phyloP scores from a whole-genome alignment of 2,329 filamentous ascomycete genomes.

The Raffaelea ambrosiae region DNA sequence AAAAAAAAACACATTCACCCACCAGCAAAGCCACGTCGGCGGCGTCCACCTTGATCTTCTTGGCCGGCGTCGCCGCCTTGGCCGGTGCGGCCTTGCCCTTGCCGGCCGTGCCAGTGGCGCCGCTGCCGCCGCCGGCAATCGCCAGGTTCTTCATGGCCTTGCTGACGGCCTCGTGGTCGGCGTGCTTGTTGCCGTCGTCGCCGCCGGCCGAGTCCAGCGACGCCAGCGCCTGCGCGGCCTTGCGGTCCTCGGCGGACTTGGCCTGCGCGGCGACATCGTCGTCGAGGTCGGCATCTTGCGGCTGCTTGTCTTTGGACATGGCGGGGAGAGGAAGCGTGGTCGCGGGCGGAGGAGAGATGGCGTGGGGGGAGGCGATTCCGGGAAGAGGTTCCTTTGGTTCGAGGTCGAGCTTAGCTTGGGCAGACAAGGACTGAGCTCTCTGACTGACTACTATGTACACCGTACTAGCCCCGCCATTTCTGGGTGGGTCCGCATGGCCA shows the following conservation, averaged over 20 bases:
- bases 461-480: no score
- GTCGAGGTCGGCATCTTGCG: slow-evolving; percentile 45
- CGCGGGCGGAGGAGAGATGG: no score
- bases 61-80: slow-evolving; percentile 31
- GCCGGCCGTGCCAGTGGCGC: background rate
- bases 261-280: slow-evolving; percentile 41
- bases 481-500: no score
- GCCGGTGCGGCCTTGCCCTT: slow-evolving; percentile 14
- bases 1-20: slow-evolving; percentile 19
- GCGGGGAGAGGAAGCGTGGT: background rate
- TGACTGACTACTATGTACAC: no score
- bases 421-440: no score
- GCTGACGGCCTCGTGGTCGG: slow-evolving; percentile 61
- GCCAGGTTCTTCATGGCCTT: slow-evolving; percentile 62
- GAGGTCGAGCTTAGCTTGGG: no score
- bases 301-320: background rate
- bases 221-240: slow-evolving; percentile 65
- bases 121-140: slow-evolving; percentile 17
- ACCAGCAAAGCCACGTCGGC: slow-evolving; percentile 64
- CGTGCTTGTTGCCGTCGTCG: slow-evolving; percentile 45
- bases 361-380: no score
- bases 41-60: slow-evolving; percentile 65
- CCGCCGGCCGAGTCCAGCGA: slow-evolving; percentile 51
- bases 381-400: no score
- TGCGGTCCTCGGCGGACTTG: slow-evolving; percentile 68